A percentile compares a stretch with the other conserved stretches of the same genome.
Evolutionary conservation across 768 basidiomycete species (phyloP).

Genomic region (Xerocomus brunneocitrinus): DNA sequence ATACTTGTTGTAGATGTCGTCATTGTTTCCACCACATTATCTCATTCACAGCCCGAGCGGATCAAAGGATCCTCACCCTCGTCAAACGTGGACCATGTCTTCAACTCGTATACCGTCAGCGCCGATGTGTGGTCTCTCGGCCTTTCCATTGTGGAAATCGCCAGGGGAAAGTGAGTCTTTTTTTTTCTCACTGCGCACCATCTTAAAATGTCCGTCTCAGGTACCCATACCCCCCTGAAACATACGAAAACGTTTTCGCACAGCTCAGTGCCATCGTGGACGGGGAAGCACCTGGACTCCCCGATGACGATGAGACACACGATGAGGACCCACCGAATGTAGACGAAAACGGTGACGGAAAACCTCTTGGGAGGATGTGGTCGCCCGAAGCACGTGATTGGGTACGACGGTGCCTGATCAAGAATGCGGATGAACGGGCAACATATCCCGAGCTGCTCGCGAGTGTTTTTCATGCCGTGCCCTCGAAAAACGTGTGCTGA

Average conservation of each 20-base stretch:
- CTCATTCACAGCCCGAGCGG: slow-evolving; percentile 71
- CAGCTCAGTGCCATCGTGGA: slow-evolving; percentile 96
- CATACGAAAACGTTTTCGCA: slow-evolving; percentile 95
- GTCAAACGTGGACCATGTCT: slow-evolving; percentile 28
- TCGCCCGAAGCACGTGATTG: slow-evolving; percentile 67
- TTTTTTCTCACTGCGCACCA: neutral
- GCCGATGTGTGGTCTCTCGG: slow-evolving; percentile 99
- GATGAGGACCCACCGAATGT: slow-evolving; percentile 11
- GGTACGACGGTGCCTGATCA: slow-evolving; percentile 74
- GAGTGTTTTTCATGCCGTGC: slow-evolving; percentile 23
- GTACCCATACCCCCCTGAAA: slow-evolving; percentile 97
- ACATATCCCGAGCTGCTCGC: slow-evolving; percentile 81
- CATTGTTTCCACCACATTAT: neutral
- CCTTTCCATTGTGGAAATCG: slow-evolving; percentile 89
- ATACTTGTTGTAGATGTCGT: slow-evolving; percentile 1
- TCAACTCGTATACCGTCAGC: slow-evolving; percentile 80
- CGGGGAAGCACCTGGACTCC: slow-evolving; percentile 86
- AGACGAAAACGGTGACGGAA: slow-evolving; percentile 17
- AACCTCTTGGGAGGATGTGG: slow-evolving; percentile 20
- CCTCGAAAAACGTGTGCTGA: slow-evolving; percentile 1
- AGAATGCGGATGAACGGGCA: slow-evolving; percentile 73
- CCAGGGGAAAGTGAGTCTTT: slow-evolving; percentile 52
- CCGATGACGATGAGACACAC: slow-evolving; percentile 42
- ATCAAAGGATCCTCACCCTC: slow-evolving; percentile 83
- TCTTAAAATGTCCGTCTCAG: slow-evolving; percentile 5